These are phyloP conservation scores for Delitschia confertaspora DNA, from an alignment of 495 filamentous ascomycete species.

Conservation along the genomic window DNA sequence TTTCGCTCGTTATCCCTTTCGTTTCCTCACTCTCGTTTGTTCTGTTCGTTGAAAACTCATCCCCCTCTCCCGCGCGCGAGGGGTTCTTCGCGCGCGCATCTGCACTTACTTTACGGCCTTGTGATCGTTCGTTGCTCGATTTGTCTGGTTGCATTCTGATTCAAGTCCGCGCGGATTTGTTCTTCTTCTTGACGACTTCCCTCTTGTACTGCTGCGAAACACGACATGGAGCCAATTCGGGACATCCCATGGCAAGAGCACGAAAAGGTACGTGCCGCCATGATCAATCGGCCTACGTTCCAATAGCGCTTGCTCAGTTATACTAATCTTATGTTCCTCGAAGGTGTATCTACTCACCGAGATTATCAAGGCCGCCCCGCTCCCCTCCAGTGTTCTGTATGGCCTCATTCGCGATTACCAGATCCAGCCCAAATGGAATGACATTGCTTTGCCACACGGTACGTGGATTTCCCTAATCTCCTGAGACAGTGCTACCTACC, in stretches of 20 bases:
- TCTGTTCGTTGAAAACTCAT: conserved; percentile 6
- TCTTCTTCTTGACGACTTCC: conserved; percentile 18
- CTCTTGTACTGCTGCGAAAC: conserved; percentile 6
- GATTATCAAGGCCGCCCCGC: conserved; percentile 50
- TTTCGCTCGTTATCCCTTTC: conserved; percentile 20
- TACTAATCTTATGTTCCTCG: conserved; percentile 9
- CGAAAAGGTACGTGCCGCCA: conserved; percentile 46
- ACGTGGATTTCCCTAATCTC: conserved; percentile 20
- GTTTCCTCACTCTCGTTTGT: conserved; percentile 25
- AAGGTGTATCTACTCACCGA: conserved; percentile 49
- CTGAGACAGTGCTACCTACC: conserved; percentile 6
- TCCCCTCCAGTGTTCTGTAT: conserved; percentile 43
- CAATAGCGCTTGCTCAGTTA: conserved; percentile 6
- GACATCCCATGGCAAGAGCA: conserved; percentile 46
- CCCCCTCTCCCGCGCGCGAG: conserved; percentile 9
- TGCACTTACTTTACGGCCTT: conserved; percentile 26
- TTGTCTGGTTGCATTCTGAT: conserved; percentile 25
- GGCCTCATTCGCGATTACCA: conserved; percentile 43
- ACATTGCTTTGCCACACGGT: conserved; percentile 51
- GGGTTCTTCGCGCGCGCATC: conserved; percentile 25
- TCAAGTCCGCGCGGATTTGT: conserved; percentile 8
- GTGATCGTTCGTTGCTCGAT: conserved; percentile 25
- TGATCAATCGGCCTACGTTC: neutral
- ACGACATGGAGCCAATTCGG: conserved; percentile 22
- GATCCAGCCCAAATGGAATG: conserved; percentile 46